A percentile compares a stretch with the other conserved stretches of the same genome.
Conservation (phyloP, 177 flowering plant species). For the Vitis hybrid region DNA sequence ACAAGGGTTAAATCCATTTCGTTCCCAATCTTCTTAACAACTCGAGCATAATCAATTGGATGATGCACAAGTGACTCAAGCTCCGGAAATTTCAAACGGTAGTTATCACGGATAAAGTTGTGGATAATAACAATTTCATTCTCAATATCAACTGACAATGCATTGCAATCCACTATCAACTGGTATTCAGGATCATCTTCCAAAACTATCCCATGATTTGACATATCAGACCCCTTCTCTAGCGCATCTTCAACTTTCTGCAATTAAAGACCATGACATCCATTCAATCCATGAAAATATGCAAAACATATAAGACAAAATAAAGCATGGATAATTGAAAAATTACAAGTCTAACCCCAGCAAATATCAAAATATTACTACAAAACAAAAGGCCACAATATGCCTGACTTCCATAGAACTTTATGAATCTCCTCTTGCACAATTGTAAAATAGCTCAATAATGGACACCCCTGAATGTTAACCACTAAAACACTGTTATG, state of each 20-base stretch:
- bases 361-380: neutral
- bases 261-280: conserved; percentile 17
- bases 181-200: conserved; percentile 97
- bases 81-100: conserved; percentile 89
- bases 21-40: conserved; percentile 92
- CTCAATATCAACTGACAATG: conserved; percentile 87
- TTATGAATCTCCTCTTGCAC: neutral
- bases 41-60: conserved; percentile 98
- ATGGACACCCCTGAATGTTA: no score
- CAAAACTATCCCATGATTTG: conserved; percentile 57
- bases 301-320: neutral
- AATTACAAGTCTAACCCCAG: no score
- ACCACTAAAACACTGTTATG: no score
- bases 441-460: neutral
- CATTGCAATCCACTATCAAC: conserved; percentile 91
- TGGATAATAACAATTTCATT: conserved; percentile 89
- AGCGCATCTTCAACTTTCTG: conserved; percentile 98
- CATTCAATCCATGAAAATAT: neutral
- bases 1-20: conserved; percentile 89
- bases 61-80: conserved; percentile 96
- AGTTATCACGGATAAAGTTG: conserved; percentile 92
- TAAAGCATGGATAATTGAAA: neutral
- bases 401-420: neutral
- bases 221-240: conserved; percentile 58
- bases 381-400: neutral